A percentile compares a stretch with the other conserved stretches of the same genome.
These are phyloP conservation scores for Curvularia sp. DNA, from an alignment of 2,329 filamentous ascomycete genomes.

Conservation along the genomic window DNA sequence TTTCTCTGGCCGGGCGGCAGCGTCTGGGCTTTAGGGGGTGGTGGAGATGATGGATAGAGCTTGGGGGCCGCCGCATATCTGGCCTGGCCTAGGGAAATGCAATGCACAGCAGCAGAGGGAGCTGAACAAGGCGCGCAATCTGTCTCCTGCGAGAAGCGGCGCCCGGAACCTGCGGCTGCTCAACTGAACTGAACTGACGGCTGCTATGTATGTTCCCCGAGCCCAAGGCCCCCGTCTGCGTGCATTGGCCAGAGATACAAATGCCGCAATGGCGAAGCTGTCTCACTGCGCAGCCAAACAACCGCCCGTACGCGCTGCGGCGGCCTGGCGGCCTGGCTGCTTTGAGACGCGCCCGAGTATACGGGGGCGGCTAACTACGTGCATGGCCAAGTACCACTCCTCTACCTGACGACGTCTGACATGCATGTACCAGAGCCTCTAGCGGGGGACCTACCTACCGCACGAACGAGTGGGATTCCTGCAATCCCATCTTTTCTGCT, in stretches of 20 bases:
- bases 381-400: not conserved
- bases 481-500: too few species aligned
- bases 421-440: slow-evolving; percentile 18
- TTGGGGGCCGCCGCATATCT: slow-evolving; percentile 28
- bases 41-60: slow-evolving; percentile 4
- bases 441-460: slow-evolving; percentile 12
- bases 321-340: slow-evolving; percentile 5
- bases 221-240: too few species aligned
- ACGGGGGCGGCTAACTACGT: not conserved
- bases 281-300: not conserved
- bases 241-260: too few species aligned
- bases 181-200: not conserved
- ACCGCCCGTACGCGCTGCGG: not conserved
- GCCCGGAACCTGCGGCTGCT: slow-evolving; percentile 23
- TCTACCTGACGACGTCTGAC: not conserved
- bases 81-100: slow-evolving; percentile 26
- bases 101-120: slow-evolving; percentile 9
- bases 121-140: slow-evolving; percentile 26
- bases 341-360: slow-evolving; percentile 14
- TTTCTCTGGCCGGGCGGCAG: not conserved
- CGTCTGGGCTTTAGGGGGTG: slow-evolving; percentile 1
- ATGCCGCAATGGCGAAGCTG: not conserved
- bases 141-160: slow-evolving; percentile 17
- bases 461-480: slow-evolving; percentile 10
- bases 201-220: not conserved